phyloP scores from a whole-genome alignment of 73 alveolate genomes.

The Effrenium voratum region DNA sequence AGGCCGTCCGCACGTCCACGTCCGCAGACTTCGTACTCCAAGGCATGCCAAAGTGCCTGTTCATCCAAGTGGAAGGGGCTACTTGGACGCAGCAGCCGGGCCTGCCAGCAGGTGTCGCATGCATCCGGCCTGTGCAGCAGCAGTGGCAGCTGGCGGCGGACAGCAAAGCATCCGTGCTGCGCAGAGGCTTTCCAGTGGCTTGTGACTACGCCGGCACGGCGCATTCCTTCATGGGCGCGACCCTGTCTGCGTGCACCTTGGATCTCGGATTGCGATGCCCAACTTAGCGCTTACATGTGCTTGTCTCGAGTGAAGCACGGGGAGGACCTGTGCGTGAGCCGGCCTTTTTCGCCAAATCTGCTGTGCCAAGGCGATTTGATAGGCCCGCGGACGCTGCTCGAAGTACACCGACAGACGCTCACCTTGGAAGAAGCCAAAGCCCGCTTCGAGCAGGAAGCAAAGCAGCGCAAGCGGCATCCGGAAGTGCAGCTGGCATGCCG shows the following conservation, averaged over 20 bases:
- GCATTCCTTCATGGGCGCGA: background rate
- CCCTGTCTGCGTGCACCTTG: background rate
- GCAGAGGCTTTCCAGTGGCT: background rate
- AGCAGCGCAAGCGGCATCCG: background rate
- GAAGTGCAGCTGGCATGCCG: background rate
- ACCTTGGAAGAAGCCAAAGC: background rate
- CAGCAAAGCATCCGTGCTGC: background rate
- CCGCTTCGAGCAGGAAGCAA: background rate
- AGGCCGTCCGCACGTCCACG: background rate
- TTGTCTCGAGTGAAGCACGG: background rate
- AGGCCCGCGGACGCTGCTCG: background rate
- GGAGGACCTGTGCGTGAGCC: background rate
- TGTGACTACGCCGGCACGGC: background rate
- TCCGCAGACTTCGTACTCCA: background rate
- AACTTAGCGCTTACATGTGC: slow-evolving; percentile 8
- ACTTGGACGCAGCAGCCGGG: background rate
- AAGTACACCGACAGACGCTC: background rate
- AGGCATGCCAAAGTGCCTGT: background rate
- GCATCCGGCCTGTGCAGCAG: background rate
- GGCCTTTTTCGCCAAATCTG: background rate
- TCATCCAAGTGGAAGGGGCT: background rate
- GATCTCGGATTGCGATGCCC: background rate
- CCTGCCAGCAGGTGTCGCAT: slow-evolving; percentile 9
- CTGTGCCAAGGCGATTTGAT: background rate
- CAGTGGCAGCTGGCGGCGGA: background rate